Base-by-base conservation (phyloP, 2,329 filamentous ascomycete genomes). In the Nemania diffusa region DNA sequence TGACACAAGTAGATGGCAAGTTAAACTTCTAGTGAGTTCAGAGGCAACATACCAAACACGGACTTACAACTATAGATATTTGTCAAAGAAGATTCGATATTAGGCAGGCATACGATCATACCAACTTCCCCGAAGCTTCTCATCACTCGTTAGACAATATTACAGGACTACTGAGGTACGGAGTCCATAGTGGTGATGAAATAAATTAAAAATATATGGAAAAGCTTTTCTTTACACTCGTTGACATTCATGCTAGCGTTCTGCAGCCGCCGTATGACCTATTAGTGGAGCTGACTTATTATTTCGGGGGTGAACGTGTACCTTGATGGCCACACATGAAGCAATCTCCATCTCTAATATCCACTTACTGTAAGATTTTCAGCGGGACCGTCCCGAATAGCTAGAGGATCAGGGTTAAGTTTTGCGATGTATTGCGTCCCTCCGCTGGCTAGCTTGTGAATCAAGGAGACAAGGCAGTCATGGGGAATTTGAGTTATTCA, bases 291-390 rank as follows among this genome's bases (percentile, higher is more conserved):
- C 29, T 51, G 20, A 32, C 32, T 37, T 5, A 42, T 29, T 52
- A 3, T 20, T 52, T 51, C 17, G 22, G 29, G 22, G 32, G 50
- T 52, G 34, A 60, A 40, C 3, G 52, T 40, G 32, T 37, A 59
- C 57, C 57, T 59, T 59, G 57, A 59, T 59, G 57, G 57, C 17
- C 44, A 48, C 5, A 58, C 48, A 9, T n/a, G 11, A 20, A 26
- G 22, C 20, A 5, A 20, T 42, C 29, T 17, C 57, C 46, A 17
- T 27, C 29, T 17, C 32, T 15, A n/a, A n/a, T n/a, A 40, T 51
- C 29, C 29, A 46, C 34, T 32, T n/a, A 27, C 44, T 5, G 20
- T 20, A 22, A 9, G 22, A 58, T 22, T 60, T 29, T 52, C 24
- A 52, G 48, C 24, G 46, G 46, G 46, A 17, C 57, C 3, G 7